Evolutionary conservation across 1,284 basidiomycete species (phyloP), one percentile per base, ranked within the genome.

Genomic region (Dichomitus squalens): DNA sequence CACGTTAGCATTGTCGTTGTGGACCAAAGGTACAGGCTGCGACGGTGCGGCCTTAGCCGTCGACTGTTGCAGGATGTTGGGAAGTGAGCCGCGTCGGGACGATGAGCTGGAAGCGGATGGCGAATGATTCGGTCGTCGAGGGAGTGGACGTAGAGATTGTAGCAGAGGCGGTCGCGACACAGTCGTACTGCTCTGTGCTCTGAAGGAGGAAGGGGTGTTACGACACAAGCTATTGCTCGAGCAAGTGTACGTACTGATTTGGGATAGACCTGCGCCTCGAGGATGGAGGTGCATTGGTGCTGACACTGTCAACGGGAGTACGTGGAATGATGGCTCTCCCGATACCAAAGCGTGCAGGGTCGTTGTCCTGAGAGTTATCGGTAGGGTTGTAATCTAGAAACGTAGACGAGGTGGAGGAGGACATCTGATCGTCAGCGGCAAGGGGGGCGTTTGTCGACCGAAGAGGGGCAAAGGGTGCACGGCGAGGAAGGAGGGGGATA

Each of bases 401-500:
- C 53, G 70, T 52, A 40, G 68, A 64, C 54, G 64, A 58, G 52
- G 63, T 58, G 46, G 63, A 57, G 53, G 66, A 43, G 41, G 69
- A 63, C 64, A 70, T 70, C 58, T 67, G 68, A 67, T 71, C 63
- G 68, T 69, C 68, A 57, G 58, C 44, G 43, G 53, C 40, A 49
- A 58, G 49, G 14, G 56, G 53, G 44, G 39, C 52, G 65, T 61
- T 60, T 21, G 68, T 55, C 18, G 64, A 55, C 59, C 71, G 70
- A 41, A 73, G 63, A 12, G 68, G 66, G 3, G 70, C 68, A 23
- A 72, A 65, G 27, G 70, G 70, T 25, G 69, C 59, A 49, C 71
- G 64, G 46, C 65, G 68, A 12, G 60, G 49, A 48, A 61, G 55
- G 41, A 56, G 53, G 20, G 57, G 46, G 48, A 48, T 33, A 53